Base-by-base conservation (phyloP, 306 rosid species). In the Arachis hypogaea region DNA sequence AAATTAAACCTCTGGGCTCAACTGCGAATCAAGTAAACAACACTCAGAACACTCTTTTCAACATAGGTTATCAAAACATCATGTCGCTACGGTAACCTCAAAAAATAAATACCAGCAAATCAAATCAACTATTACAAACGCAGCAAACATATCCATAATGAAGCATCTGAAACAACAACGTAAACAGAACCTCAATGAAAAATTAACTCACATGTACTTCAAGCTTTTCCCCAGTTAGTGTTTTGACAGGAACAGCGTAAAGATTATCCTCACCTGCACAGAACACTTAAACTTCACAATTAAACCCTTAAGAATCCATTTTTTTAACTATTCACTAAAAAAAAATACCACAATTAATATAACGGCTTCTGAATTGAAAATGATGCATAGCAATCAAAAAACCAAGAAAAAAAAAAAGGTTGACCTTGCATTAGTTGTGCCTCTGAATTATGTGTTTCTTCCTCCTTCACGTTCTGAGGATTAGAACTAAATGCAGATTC, bases 201-300 rank as follows among this genome's bases (percentile, higher is more conserved):
- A 9, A 7, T 3, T 28, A 49, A 80, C 85, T 81, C 78, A 87
- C 97, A 81, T 89, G 96, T 41, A 92, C 83, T 63, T 89, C 96
- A 72, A 89, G 89, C 84, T 87, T 92, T 63, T 92, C 97, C 29
- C 93, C 96, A 57, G 79, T 83, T 57, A 83, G 86, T 68, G 90
- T 81, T 87, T 89, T 92, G 81, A 87, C 91, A 64, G 90, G 51
- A 29, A 89, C 78, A 8, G 88, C 83, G 42, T 71, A 89, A 69
- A 85, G 90, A 51, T 80, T 90, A 71, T 88, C 80, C 57, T 89
- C 97, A 43, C 87, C 96, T 92, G 90, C 85, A 82, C 56, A 14
- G 3, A 52, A 52, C 6, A 52, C 14, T 12, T 7, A 5, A 52
- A 14, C 14, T 22, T 11, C 16, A 52, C 6, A n/a, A 52, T 52